These are phyloP conservation scores for Mesostigma viride DNA, from an alignment of 139 green algal species.

Conservation along the genomic window DNA sequence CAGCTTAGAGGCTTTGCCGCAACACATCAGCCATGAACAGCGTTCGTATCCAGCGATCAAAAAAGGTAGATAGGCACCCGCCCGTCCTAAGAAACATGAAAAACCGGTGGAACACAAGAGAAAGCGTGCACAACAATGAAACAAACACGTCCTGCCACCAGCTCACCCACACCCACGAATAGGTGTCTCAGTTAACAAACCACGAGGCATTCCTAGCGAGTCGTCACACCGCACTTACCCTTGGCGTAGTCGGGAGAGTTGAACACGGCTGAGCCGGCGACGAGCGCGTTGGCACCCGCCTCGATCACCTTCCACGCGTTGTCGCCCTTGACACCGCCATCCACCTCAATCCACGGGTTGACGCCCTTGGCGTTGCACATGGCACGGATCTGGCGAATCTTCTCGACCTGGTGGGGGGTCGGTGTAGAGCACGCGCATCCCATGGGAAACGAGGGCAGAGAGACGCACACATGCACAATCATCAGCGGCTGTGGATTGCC, in stretches of 20 bases:
- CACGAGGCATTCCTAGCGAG: neutral
- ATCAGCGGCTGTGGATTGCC: too few relatives aligned
- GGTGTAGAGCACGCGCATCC: too few relatives aligned
- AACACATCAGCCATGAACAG: neutral
- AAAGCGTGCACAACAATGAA: too few relatives aligned
- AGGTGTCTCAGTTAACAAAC: neutral
- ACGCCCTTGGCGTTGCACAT: constrained; percentile 77
- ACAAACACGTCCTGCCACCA: too few relatives aligned
- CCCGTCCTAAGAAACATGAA: neutral
- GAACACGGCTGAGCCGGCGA: constrained; percentile 91
- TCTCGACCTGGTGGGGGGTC: too few relatives aligned
- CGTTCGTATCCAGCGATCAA: neutral
- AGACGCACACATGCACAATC: too few relatives aligned
- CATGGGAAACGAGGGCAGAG: too few relatives aligned
- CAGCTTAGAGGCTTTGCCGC: neutral
- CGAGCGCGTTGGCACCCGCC: constrained; percentile 88
- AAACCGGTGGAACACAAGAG: neutral
- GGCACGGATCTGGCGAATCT: constrained; percentile 73
- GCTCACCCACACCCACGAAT: neutral
- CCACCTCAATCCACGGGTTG: constrained; percentile 98
- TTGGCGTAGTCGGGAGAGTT: constrained; percentile 38
- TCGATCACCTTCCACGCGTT: constrained; percentile 94
- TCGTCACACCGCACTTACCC: constrained; percentile 1
- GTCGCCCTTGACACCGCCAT: constrained; percentile 82
- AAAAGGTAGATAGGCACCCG: neutral